Conservation (phyloP, 1,284 basidiomycete genomes). For the Ganoderma sp. region DNA sequence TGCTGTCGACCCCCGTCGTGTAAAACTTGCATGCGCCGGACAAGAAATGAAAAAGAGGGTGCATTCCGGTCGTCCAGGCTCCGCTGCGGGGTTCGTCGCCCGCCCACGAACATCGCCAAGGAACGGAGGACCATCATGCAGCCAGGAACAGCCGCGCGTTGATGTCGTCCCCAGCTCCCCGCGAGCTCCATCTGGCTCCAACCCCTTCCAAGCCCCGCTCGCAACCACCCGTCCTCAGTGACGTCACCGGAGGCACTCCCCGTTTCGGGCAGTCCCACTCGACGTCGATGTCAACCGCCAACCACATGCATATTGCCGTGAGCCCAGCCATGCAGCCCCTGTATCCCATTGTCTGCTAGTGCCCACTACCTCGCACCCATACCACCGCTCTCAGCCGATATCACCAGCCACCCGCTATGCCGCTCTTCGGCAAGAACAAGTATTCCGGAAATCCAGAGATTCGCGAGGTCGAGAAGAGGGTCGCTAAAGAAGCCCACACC, state of each 20-base stretch:
- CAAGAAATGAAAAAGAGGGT: background rate
- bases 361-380: background rate
- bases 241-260: background rate
- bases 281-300: conserved; percentile 9
- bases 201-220: background rate
- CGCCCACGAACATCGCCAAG: background rate
- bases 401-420: conserved; percentile 26
- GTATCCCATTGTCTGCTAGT: background rate
- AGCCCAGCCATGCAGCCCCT: background rate
- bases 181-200: background rate
- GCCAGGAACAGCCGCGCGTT: background rate
- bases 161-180: background rate
- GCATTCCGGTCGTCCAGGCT: background rate
- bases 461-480: conserved; percentile 54
- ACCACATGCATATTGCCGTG: background rate
- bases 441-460: conserved; percentile 36
- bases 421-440: conserved; percentile 33
- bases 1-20: background rate
- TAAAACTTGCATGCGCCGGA: conserved; percentile 1
- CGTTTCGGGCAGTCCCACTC: background rate
- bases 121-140: background rate
- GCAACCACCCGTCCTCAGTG: background rate
- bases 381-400: background rate
- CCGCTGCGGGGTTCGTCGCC: conserved; percentile 2
- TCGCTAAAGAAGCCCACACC: conserved; percentile 51